A percentile compares a stretch with the other conserved stretches of the same genome.
These are phyloP conservation scores for Phytophthora sp. DNA, from an alignment of 352 stramenopile genomes.

Conservation along the genomic window DNA sequence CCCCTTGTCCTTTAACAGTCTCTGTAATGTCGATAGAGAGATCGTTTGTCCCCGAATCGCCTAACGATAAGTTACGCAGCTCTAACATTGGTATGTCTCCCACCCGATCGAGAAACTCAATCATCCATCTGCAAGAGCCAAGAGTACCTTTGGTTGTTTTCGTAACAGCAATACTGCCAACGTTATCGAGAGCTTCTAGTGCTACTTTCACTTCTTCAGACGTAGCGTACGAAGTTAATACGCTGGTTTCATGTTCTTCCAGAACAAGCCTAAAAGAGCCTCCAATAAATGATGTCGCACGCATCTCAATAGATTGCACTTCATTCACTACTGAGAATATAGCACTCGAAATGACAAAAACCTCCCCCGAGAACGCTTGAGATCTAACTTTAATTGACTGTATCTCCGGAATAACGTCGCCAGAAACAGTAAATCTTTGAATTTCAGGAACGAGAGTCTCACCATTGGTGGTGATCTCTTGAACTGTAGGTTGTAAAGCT, in stretches of 20 bases:
- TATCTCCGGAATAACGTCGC: conserved; percentile 40
- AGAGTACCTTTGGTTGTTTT: conserved; percentile 34
- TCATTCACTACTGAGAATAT: conserved; percentile 41
- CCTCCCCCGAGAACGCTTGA: conserved; percentile 49
- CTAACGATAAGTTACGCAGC: conserved; percentile 47
- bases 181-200: conserved; percentile 54
- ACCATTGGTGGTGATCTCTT: conserved; percentile 37
- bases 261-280: conserved; percentile 51
- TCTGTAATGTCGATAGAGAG: conserved; percentile 51
- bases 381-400: conserved; percentile 42
- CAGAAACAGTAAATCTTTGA: conserved; percentile 55
- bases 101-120: conserved; percentile 60
- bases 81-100: conserved; percentile 58
- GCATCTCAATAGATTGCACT: conserved; percentile 49
- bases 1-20: conserved; percentile 44
- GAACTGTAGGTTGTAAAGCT: conserved; percentile 45
- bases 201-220: conserved; percentile 44
- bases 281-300: conserved; percentile 50
- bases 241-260: conserved; percentile 39
- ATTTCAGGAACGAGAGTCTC: conserved; percentile 46
- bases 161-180: conserved; percentile 39
- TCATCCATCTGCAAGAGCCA: conserved; percentile 60
- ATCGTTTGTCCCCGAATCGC: conserved; percentile 54
- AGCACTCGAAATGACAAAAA: conserved; percentile 39
- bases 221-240: conserved; percentile 60